These are phyloP conservation scores for Heliocybe sulcata DNA, from an alignment of 1,284 basidiomycete species.

Conservation along the genomic window DNA sequence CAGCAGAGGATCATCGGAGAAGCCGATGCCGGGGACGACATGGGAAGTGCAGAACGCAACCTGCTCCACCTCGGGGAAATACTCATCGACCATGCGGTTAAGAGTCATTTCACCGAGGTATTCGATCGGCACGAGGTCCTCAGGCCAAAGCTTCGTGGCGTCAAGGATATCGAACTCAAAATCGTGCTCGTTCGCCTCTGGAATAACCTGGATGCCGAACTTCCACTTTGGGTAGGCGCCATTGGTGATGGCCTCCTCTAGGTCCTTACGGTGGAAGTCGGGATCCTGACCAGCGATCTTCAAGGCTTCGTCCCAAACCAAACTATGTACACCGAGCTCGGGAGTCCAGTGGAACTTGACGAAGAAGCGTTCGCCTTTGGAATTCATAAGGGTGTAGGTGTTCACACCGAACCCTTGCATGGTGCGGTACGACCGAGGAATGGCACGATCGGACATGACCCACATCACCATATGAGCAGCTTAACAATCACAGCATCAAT, in stretches of 20 bases:
- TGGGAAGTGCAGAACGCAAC: slow-evolving; percentile 80
- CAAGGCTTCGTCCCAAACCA: slow-evolving; percentile 84
- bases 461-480: slow-evolving; percentile 78
- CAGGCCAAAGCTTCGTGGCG: slow-evolving; percentile 80
- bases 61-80: slow-evolving; percentile 80
- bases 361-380: slow-evolving; percentile 58
- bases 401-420: slow-evolving; percentile 88
- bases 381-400: slow-evolving; percentile 70
- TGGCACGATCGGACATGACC: slow-evolving; percentile 75
- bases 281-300: slow-evolving; percentile 79
- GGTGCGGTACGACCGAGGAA: slow-evolving; percentile 79
- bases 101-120: slow-evolving; percentile 72
- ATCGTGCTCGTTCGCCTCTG: slow-evolving; percentile 57
- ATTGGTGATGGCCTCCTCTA: slow-evolving; percentile 68
- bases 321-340: slow-evolving; percentile 73
- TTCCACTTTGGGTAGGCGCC: slow-evolving; percentile 70
- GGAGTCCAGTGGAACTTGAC: slow-evolving; percentile 86
- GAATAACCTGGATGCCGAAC: slow-evolving; percentile 70
- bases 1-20: slow-evolving; percentile 77
- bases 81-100: slow-evolving; percentile 64
- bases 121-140: slow-evolving; percentile 69
- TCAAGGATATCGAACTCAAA: slow-evolving; percentile 84
- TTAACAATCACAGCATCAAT: slow-evolving; percentile 20
- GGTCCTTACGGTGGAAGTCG: slow-evolving; percentile 77
- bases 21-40: slow-evolving; percentile 74